phyloP scores from a whole-genome alignment of 768 basidiomycete genomes.

The Mycena crocata region DNA sequence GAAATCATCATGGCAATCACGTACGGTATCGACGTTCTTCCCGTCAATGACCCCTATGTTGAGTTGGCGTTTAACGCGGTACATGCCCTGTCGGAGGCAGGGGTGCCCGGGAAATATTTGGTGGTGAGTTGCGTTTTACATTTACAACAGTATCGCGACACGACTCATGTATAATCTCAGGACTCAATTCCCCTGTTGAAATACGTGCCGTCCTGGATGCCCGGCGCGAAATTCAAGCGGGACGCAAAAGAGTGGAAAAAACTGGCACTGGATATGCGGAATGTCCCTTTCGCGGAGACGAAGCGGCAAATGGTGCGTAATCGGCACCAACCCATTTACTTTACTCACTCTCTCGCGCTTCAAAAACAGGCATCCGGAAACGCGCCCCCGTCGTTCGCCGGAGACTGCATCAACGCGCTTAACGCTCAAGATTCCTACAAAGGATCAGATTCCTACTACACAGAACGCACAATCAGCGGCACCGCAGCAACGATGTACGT shows the following conservation, averaged over 20 bases:
- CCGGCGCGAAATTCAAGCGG: constrained; percentile 57
- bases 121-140: constrained; percentile 34
- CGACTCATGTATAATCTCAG: neutral
- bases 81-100: constrained; percentile 37
- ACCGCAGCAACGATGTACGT: constrained; percentile 3
- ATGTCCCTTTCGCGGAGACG: constrained; percentile 52
- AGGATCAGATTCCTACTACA: too few species aligned
- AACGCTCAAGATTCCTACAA: neutral
- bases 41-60: constrained; percentile 46
- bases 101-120: constrained; percentile 42
- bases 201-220: constrained; percentile 51
- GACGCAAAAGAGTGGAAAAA: constrained; percentile 48
- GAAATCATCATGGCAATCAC: constrained; percentile 45
- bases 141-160: constrained; percentile 12
- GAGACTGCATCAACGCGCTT: neutral
- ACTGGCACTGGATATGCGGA: constrained; percentile 48
- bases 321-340: neutral
- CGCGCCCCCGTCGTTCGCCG: constrained; percentile 14
- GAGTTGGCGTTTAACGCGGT: constrained; percentile 41
- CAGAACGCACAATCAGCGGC: neutral
- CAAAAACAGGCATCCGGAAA: constrained; percentile 14
- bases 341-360: neutral
- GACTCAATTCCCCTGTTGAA: constrained; percentile 29
- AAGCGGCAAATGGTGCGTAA: constrained; percentile 46
- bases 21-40: constrained; percentile 45